These are phyloP conservation scores for Trichosporon faecale DNA, from an alignment of 1,284 basidiomycete genomes.

Conservation along the genomic window DNA sequence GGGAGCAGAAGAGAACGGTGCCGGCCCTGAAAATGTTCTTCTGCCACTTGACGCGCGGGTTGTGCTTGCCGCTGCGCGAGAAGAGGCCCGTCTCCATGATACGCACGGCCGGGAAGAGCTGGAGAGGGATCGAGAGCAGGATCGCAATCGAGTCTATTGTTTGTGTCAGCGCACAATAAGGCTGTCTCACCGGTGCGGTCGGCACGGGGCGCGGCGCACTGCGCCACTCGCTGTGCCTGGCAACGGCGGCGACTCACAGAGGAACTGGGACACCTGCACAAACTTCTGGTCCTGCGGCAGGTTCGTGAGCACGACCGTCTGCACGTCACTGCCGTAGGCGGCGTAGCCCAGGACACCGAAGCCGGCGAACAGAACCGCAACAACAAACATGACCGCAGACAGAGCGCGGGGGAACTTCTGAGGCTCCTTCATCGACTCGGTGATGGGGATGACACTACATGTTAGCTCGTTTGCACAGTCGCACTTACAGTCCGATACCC, in stretches of 20 bases:
- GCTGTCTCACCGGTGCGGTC: not conserved
- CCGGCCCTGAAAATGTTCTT: conserved; percentile 87
- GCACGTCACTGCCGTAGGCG: conserved; percentile 80
- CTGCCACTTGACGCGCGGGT: conserved; percentile 62
- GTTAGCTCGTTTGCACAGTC: not conserved
- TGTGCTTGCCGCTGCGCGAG: conserved; percentile 68
- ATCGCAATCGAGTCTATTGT: conserved; percentile 71
- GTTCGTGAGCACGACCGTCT: conserved; percentile 95
- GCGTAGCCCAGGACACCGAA: conserved; percentile 86
- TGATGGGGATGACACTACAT: conserved; percentile 79
- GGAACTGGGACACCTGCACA: conserved; percentile 80
- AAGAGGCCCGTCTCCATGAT: conserved; percentile 99
- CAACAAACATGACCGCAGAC: conserved; percentile 77
- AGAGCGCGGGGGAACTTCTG: conserved; percentile 85
- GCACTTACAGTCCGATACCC: conserved; percentile 83
- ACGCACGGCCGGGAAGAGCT: conserved; percentile 94
- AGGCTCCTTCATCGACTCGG: conserved; percentile 91
- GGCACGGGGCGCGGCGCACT: not conserved
- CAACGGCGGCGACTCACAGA: conserved; percentile 56
- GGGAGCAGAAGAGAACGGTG: conserved; percentile 71
- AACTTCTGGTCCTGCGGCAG: conserved; percentile 79
- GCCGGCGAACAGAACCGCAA: conserved; percentile 75
- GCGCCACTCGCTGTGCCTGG: not conserved
- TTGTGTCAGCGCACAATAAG: conserved; percentile 12
- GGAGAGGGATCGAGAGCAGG: conserved; percentile 86